Conservation (phyloP, 2,329 filamentous ascomycete genomes). For the Exophiala bonariae region DNA sequence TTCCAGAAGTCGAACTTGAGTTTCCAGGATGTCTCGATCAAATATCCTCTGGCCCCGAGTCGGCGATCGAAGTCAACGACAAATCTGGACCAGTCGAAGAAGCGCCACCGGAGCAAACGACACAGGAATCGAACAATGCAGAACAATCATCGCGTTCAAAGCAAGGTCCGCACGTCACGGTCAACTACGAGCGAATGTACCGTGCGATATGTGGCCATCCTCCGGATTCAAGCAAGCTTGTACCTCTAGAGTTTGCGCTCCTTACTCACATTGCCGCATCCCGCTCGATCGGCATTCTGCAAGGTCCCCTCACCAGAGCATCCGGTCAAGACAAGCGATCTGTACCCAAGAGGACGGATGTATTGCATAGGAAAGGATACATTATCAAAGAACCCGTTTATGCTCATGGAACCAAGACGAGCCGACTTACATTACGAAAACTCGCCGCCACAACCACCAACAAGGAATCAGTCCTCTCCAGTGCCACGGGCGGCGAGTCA, state of each 20-base stretch:
- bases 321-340: slow-evolving; percentile 67
- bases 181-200: slow-evolving; percentile 60
- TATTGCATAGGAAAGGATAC: slow-evolving; percentile 58
- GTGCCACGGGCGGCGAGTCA: slow-evolving; percentile 5
- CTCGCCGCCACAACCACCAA: slow-evolving; percentile 36
- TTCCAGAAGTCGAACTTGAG: slow-evolving; percentile 41
- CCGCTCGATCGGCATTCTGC: slow-evolving; percentile 56
- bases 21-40: slow-evolving; percentile 20
- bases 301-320: slow-evolving; percentile 54
- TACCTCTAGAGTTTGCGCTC: slow-evolving; percentile 55
- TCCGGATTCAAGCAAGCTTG: slow-evolving; percentile 55
- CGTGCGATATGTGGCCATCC: slow-evolving; percentile 61
- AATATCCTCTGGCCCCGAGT: neutral
- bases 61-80: neutral
- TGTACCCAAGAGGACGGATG: slow-evolving; percentile 61
- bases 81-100: neutral
- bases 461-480: neutral
- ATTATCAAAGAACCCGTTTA: slow-evolving; percentile 58
- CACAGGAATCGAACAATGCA: neutral
- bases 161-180: slow-evolving; percentile 41
- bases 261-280: slow-evolving; percentile 59
- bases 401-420: slow-evolving; percentile 53
- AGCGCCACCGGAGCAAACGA: neutral
- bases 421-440: slow-evolving; percentile 55
- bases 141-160: neutral